Conservation (phyloP, 441 rosid species). For the Mallotus japonicus region DNA sequence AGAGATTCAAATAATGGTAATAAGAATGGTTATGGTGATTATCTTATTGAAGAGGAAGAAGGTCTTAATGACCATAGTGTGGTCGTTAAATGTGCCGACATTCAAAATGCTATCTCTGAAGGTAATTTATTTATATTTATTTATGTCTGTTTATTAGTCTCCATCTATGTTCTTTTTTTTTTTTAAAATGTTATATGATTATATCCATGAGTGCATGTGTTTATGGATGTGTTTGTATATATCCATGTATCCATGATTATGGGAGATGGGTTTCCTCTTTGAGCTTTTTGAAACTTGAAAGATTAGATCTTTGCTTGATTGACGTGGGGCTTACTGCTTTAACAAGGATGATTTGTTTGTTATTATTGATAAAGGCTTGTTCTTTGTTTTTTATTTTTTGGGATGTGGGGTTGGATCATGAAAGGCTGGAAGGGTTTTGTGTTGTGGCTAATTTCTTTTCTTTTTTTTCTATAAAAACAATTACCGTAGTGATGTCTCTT, state of each 20-base stretch:
- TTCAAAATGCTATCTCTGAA: slow-evolving; percentile 84
- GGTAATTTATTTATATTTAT: slow-evolving; percentile 33
- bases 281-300: background rate
- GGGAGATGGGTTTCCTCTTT: background rate
- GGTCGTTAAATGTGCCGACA: slow-evolving; percentile 74
- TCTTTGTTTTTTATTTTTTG: background rate
- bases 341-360: background rate
- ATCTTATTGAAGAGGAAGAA: slow-evolving; percentile 86
- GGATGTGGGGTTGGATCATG: background rate
- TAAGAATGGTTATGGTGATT: slow-evolving; percentile 63
- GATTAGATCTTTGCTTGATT: slow-evolving; percentile 11
- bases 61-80: slow-evolving; percentile 72
- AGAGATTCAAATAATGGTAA: slow-evolving; percentile 20
- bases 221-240: background rate
- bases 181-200: background rate
- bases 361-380: background rate
- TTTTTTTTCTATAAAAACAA: background rate
- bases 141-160: background rate
- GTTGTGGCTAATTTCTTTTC: background rate
- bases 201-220: background rate
- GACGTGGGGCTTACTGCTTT: slow-evolving; percentile 1
- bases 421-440: background rate
- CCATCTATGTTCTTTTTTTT: background rate
- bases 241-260: background rate
- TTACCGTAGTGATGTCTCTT: background rate